Conservation (phyloP, 305 asterid genomes). For the Fraxinus nigra region DNA sequence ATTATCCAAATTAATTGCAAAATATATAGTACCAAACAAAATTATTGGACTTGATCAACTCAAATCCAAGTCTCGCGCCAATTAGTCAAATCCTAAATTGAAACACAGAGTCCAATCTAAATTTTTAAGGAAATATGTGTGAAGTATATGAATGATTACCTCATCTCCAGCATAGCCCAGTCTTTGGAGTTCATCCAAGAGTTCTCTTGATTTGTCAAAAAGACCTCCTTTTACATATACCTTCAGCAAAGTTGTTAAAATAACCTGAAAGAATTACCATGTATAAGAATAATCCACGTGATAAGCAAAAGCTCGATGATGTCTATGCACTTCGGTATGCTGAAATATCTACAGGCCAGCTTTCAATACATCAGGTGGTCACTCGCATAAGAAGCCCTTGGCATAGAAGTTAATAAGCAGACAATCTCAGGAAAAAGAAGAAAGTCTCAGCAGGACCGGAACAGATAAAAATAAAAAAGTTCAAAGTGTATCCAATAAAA, state of each 20-base stretch:
- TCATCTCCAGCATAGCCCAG: slow-evolving; percentile 84
- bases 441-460: not conserved
- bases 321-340: not conserved
- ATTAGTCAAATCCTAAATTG: not conserved
- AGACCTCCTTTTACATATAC: slow-evolving; percentile 76
- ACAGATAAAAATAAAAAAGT: not conserved
- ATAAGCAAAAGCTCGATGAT: slow-evolving; percentile 8
- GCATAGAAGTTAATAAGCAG: not conserved
- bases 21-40: not conserved
- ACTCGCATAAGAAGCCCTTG: not conserved
- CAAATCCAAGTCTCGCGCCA: not conserved
- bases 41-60: not conserved
- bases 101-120: not conserved
- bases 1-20: not conserved
- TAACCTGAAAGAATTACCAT: slow-evolving; percentile 54
- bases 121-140: not conserved
- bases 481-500: not conserved
- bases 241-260: slow-evolving; percentile 75
- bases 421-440: slow-evolving; percentile 4
- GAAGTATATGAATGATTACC: slow-evolving; percentile 40
- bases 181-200: slow-evolving; percentile 67
- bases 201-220: slow-evolving; percentile 80
- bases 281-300: not conserved
- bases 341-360: slow-evolving; percentile 7
- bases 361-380: slow-evolving; percentile 1